Evolutionary conservation across 2,329 filamentous ascomycete genomes (phyloP), one percentile per base, ranked within the genome.

Genomic region (Cytospora schulzeri): DNA sequence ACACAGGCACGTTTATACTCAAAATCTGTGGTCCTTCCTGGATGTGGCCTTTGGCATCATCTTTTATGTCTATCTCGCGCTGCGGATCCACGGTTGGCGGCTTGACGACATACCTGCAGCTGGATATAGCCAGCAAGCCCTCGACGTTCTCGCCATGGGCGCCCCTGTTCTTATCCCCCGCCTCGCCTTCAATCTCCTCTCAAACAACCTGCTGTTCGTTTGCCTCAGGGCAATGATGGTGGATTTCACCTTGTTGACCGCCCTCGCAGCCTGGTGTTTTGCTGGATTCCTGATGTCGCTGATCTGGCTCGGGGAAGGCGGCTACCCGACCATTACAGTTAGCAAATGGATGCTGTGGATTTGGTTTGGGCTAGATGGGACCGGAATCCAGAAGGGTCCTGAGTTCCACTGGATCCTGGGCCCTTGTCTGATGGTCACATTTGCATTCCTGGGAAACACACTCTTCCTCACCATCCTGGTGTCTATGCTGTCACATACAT

Each of bases 341-440:
- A 87, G 87, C 53, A 93, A 93, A 76, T 96, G 92, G 92, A 94
- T 96, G 91, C 84, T 95, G 1, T 95, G 91, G 84, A 93, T 96
- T 68, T 96, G 92, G 92, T 95, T 96, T 72, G 92, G 92, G 2
- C 84, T 96, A 1, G 92, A 95, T 70, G 92, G 85, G 8, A 87
- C 83, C 4, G 86, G 86, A 9, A 87, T 89, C 51, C 81, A 86
- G 56, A 75, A 80, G 68, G 85, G 85, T 63, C 81, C 84, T 26
- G 86, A 91, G 64, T 92, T 95, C 72, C 91, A 96, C 76, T 86
- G 86, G 81, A 77, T 93, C n/a, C 80, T 95, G 1, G 92, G 92
- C 0, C 92, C 92, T 0, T 82, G 86, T 2, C 78, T 95, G 28
- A 95, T 95, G 91, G 83, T 95, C 62, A 84, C 90, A 19, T 96